Evolutionary conservation across 805 yeast genomes (phyloP).

Genomic region (Zygoascus bituminiphila): DNA sequence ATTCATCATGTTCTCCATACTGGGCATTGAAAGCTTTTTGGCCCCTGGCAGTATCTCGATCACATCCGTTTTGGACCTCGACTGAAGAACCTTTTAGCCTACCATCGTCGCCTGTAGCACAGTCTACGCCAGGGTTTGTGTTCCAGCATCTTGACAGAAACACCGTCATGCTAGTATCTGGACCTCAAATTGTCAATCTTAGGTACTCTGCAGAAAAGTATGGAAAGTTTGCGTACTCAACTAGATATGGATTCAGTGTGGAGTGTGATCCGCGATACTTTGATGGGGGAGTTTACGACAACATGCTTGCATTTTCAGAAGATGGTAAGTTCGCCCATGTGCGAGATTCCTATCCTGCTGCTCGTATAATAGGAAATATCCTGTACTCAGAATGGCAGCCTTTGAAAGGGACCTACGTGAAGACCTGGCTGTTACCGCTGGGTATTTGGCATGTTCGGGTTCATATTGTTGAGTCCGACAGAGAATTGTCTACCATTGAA

Average conservation of each 20-base stretch:
- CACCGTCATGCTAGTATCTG: constrained; percentile 12
- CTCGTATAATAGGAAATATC: constrained; percentile 8
- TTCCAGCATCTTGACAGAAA: constrained; percentile 9
- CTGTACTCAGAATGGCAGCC: constrained; percentile 18
- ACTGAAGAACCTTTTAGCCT: constrained; percentile 10
- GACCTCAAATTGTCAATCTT: constrained; percentile 10
- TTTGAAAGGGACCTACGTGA: constrained; percentile 14
- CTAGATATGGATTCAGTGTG: constrained; percentile 20
- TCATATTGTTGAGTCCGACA: constrained; percentile 11
- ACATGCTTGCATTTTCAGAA: constrained; percentile 16
- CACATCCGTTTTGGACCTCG: constrained; percentile 19
- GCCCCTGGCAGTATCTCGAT: constrained; percentile 17
- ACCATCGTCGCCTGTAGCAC: constrained; percentile 1
- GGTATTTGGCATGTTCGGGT: constrained; percentile 18
- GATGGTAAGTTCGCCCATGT: constrained; percentile 15
- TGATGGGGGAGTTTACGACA: constrained; percentile 15
- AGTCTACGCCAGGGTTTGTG: constrained; percentile 15
- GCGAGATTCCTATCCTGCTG: constrained; percentile 11
- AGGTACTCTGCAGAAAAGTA: constrained; percentile 19
- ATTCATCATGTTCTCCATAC: constrained; percentile 22
- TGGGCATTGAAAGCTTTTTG: constrained; percentile 21
- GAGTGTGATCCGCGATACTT: constrained; percentile 11
- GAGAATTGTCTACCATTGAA: constrained; percentile 9
- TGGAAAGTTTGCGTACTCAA: constrained; percentile 22
- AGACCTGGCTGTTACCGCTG: constrained; percentile 19